Base-by-base conservation (phyloP, 2,329 filamentous ascomycete genomes). In the Diaporthe caulivora region DNA sequence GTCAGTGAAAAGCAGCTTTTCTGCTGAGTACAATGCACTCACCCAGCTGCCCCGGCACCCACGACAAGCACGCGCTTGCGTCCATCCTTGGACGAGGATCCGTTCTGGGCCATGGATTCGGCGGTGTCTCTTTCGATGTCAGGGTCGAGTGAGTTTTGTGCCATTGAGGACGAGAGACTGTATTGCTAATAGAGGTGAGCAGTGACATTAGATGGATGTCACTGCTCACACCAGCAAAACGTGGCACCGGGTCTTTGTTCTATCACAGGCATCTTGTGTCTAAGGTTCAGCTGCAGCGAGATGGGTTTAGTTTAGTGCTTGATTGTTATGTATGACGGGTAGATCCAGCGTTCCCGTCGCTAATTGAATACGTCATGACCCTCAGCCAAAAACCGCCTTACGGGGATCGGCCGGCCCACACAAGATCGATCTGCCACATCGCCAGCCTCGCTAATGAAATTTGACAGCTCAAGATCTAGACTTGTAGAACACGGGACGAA, bases 21-120 rank as follows among this genome's bases (percentile, higher is more conserved):
- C 9, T 34, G 34, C 8, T 57, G 72, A 13, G 65, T 62, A 72
- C 6, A 37, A 44, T 5, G 18, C 7, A 72, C 74, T 62, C 76
- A 82, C 82, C 82, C 83, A 70, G 83, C 83, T 64, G 83, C 83
- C 11, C 83, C 83, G 8, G 83, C 83, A 8, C 83, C 83, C n/a
- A 85, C 83, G 44, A 85, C 70, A 18, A 85, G 80, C 37, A 85
- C 82, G 42, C 79, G 76, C 75, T 83, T 84, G 60, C 60, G 60
- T 26, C 60, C 60, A 65, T 65, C 60, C 42, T 65, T 65, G 60
- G 44, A 51, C 60, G 42, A 51, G 10, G 60, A 65, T 49, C 60
- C 60, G 60, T 65, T 65, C 8, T 65, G 60, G 8, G 60, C 60
- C 60, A 65, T 65, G 26, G 60, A 13, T 17, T 49, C 42, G 11